Evolutionary conservation across 306 rosid species (phyloP), one percentile per base, ranked within the genome.

Genomic region (Acacia acuminata): DNA sequence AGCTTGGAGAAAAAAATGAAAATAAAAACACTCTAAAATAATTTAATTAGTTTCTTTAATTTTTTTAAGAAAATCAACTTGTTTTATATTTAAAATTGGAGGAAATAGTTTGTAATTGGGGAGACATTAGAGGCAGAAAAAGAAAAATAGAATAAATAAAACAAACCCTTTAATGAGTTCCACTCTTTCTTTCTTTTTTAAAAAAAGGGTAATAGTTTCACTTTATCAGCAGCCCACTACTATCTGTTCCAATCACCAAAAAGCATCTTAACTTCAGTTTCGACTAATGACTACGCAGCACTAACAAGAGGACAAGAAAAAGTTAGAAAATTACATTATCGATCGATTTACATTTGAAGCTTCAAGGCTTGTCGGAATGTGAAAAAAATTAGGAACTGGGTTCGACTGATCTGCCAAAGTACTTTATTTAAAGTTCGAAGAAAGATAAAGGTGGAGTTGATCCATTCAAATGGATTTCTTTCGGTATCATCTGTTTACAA

Each of bases 321-420:
- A 19, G 36, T 63, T 61, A 25, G 67, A 61, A 65, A 66, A 67
- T 20, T 42, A 69, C 69, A 75, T 72, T 76, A 78, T 73, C 79
- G 78, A 78, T 45, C 36, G 13, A 47, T 81, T 51, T 17, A 47
- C 72, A 79, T 55, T 64, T 65, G 58, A 75, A 51, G 71, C 60
- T 80, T 61, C 45, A 64, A 38, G 72, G 50, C 84, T 85, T 70
- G 72, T 71, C 82, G 71, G 70, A 69, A 47, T 48, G 56, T 44
- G 43, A 64, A 42, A 64, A 42, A 61, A 44, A 34, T 43, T 30
- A 70, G 71, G 58, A 77, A 53, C 71, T 9, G 76, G 51, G 38
- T 25, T 42, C 47, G n/a, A 30, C 8, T 64, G 20, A 63, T 63
- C 36, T 27, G n/a, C 22, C 17, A 5, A 30, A 64, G 42, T 15